Percentiles rank a stretch among this genome's conserved stretches.
Conservation (phyloP, 257 asterid species). For the Ligustrum vulgare region DNA sequence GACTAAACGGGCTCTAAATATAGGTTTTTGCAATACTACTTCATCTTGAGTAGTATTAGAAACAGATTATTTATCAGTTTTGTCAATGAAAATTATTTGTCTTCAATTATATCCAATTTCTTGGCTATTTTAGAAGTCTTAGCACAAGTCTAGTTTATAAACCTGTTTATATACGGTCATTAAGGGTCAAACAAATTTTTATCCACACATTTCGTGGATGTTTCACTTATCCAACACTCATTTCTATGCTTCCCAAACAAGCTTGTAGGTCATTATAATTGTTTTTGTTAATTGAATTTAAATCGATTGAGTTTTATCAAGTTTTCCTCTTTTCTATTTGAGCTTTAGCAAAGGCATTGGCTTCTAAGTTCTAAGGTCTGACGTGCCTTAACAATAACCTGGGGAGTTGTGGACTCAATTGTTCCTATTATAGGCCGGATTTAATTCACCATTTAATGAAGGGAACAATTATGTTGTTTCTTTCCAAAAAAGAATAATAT, state of each 20-base stretch:
- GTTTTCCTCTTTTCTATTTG: background rate
- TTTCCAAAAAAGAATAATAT: background rate
- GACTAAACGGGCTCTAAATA: too few species aligned
- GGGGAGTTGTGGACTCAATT: background rate
- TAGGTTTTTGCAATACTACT: background rate
- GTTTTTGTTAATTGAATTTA: too few species aligned
- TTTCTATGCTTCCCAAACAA: too few species aligned
- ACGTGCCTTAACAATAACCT: background rate
- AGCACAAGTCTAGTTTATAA: too few species aligned
- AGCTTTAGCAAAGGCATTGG: background rate
- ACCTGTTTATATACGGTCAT: too few species aligned
- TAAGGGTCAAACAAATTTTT: too few species aligned
- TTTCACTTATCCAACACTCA: too few species aligned
- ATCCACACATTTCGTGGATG: too few species aligned
- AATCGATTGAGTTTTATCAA: background rate
- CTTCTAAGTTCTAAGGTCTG: background rate
- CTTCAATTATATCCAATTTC: background rate
- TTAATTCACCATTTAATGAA: background rate
- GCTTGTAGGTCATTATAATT: too few species aligned
- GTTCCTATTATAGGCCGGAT: background rate
- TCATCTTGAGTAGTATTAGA: background rate
- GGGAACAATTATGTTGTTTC: background rate
- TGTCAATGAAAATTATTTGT: too few species aligned
- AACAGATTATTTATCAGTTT: background rate
- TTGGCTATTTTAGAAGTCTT: background rate